These are phyloP conservation scores for Aegle marmelos DNA, from an alignment of 345 rosid species.

Conservation along the genomic window DNA sequence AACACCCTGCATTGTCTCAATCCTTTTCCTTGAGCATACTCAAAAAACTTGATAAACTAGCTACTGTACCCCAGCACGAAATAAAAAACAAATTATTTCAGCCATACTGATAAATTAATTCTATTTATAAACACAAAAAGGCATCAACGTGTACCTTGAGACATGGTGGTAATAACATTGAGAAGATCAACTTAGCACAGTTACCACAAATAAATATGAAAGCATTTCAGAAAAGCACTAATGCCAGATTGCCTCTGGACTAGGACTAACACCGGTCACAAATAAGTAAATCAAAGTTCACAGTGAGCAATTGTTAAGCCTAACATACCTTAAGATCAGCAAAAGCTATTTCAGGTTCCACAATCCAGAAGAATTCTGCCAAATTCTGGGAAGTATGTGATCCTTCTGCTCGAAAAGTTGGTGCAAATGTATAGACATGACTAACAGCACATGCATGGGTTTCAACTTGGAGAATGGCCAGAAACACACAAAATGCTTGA, in stretches of 20 bases:
- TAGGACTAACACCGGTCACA: not conserved
- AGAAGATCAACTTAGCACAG: not conserved
- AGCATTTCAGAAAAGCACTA: not conserved
- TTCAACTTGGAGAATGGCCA: conserved; percentile 86
- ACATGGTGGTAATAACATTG: not conserved
- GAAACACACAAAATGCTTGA: conserved; percentile 91
- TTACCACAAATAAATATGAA: not conserved
- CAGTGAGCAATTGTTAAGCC: not conserved
- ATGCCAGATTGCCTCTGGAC: no score
- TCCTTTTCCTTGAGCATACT: no score
- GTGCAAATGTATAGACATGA: conserved; percentile 79
- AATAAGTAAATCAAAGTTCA: not conserved
- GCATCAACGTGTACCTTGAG: not conserved
- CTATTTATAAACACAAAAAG: no score
- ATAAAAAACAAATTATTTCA: no score
- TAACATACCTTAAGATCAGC: conserved; percentile 68
- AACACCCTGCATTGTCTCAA: no score
- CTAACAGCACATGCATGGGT: conserved; percentile 83
- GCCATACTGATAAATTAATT: no score
- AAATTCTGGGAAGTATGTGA: conserved; percentile 93
- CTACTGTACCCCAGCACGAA: no score
- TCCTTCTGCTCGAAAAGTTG: conserved; percentile 87
- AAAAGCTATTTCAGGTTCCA: conserved; percentile 90
- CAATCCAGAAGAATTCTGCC: conserved; percentile 98
- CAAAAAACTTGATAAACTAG: no score